phyloP scores from a whole-genome alignment of 2,329 filamentous ascomycete genomes.

The Aulographum hederae region DNA sequence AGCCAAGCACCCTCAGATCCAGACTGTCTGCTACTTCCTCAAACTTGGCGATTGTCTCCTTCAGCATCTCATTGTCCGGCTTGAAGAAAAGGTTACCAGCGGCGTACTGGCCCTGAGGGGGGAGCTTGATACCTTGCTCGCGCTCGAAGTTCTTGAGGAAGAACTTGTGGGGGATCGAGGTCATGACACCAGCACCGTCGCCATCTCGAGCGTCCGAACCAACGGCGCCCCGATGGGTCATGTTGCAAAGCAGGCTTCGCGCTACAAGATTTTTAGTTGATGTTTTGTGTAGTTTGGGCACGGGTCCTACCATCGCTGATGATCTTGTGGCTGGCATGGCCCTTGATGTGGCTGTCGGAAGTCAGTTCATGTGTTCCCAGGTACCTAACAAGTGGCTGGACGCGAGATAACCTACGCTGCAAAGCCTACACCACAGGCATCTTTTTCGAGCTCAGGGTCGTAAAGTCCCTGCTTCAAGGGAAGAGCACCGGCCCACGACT shows the following conservation, averaged over 20 bases:
- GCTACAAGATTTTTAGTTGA: constrained; percentile 33
- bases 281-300: background rate
- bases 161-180: constrained; percentile 94
- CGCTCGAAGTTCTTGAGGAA: constrained; percentile 96
- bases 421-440: constrained; percentile 99
- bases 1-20: constrained; percentile 80
- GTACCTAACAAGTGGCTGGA: no score
- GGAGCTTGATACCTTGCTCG: constrained; percentile 74
- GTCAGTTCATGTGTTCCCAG: no score
- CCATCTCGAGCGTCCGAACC: constrained; percentile 95
- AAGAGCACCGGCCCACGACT: constrained; percentile 86
- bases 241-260: constrained; percentile 92
- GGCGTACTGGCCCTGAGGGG: constrained; percentile 81
- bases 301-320: constrained; percentile 77
- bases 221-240: constrained; percentile 98
- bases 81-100: constrained; percentile 98
- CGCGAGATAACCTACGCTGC: constrained; percentile 52
- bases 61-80: constrained; percentile 75
- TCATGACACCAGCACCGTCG: constrained; percentile 98
- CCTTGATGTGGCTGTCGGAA: constrained; percentile 75
- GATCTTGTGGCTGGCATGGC: constrained; percentile 93
- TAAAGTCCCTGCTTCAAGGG: constrained; percentile 98
- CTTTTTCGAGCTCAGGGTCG: constrained; percentile 88
- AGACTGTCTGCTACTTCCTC: constrained; percentile 82
- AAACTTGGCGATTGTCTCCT: constrained; percentile 81